Base-by-base conservation (phyloP, 345 rosid species). In the Kernera saxatilis region DNA sequence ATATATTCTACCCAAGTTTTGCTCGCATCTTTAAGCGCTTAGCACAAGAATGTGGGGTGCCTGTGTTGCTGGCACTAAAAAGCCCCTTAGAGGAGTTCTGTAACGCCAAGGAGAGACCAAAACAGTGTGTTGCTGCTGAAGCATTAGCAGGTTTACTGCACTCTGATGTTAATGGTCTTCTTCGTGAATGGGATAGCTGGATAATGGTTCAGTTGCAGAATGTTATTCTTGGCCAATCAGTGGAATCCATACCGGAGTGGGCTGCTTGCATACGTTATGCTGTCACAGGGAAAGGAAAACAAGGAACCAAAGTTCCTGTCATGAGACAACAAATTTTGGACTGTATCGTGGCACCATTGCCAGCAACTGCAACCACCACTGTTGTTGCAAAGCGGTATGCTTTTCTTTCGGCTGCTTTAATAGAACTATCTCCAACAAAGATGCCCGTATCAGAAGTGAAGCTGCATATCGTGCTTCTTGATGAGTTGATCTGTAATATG, bases 111-210 rank as follows among this genome's bases (percentile, higher is more conserved):
- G 99, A 94, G 86, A 88, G 96, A 79, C 79, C 99, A 36, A 94
- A 91, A 81, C 99, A 94, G 78, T 94, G 99, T 69, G 99, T 91
- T 82, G 99, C 97, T 60, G 93, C 97, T 64, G 97, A 94, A 86
- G 95, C 95, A 48, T 86, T 94, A 26, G 99, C 97, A 52, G 99
- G 99, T 54, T 65, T 87, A 58, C 78, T 94, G 77, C 99, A 94
- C 74, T 87, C 96, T 74, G 97, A 94, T 83, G 82, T 94, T 18
- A 75, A 84, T 68, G 99, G 97, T 67, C 87, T 94, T 77, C 60
- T 67, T 50, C 89, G 77, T 66, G 96, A 73, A 36, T 91, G 99
- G 99, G 89, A 94, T 77, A 82, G 79, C 82, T 94, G 99, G 99
- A 83, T 94, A 83, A 87, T 77, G 90, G 75, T 53, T 69, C 95